Evolutionary conservation across 371 early-diverging fungal species (phyloP).

Genomic region (Fennellomyces sp.): DNA sequence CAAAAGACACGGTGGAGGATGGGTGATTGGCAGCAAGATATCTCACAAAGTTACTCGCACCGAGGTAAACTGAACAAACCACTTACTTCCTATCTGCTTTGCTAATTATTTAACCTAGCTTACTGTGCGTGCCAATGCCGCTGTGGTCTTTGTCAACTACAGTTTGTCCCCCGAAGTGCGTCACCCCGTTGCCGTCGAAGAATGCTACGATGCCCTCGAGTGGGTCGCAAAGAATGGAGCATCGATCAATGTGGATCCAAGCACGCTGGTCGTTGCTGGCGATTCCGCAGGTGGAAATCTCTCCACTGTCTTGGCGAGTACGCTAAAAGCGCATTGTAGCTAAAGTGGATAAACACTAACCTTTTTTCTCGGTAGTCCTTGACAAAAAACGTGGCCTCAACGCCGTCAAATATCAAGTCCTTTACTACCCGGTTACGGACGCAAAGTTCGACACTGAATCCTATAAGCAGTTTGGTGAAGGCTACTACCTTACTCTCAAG

Average conservation of each 20-base stretch:
- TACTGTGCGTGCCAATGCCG: slow-evolving; percentile 9
- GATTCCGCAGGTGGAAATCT: slow-evolving; percentile 43
- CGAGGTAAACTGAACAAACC: background rate
- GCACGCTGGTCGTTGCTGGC: slow-evolving; percentile 27
- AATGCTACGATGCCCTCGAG: slow-evolving; percentile 30
- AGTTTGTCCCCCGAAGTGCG: slow-evolving; percentile 29
- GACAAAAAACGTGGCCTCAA: slow-evolving; percentile 26
- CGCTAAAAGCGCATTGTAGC: no score
- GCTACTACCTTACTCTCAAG: slow-evolving; percentile 17
- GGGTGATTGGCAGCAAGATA: background rate
- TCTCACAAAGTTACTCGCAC: background rate
- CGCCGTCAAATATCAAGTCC: slow-evolving; percentile 24
- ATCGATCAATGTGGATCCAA: slow-evolving; percentile 19
- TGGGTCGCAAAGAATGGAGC: slow-evolving; percentile 25
- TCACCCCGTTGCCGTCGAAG: slow-evolving; percentile 32
- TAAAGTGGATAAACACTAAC: no score
- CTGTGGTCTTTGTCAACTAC: slow-evolving; percentile 28
- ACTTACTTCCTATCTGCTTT: background rate
- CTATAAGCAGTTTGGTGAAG: slow-evolving; percentile 21
- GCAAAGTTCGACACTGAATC: slow-evolving; percentile 23
- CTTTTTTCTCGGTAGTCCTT: slow-evolving; percentile 15
- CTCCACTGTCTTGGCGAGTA: slow-evolving; percentile 20
- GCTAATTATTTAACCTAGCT: background rate
- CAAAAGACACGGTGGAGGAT: slow-evolving; percentile 22
- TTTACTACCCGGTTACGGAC: slow-evolving; percentile 31